Conservation (phyloP, 305 asterid species). For the Fraxinus sp. region DNA sequence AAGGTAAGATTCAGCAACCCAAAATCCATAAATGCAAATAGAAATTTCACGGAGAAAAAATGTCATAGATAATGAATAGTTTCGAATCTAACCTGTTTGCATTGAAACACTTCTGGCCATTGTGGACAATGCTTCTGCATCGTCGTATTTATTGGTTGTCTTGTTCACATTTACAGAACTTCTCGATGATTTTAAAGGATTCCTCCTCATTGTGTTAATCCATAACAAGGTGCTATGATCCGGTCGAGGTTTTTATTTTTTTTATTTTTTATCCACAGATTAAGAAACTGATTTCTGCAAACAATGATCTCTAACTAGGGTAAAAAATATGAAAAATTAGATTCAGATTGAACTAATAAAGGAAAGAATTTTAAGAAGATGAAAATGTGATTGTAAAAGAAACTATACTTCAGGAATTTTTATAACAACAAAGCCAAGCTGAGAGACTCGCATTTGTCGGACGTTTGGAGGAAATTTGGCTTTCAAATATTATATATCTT, state of each 20-base stretch:
- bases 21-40: neutral
- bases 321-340: neutral
- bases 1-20: neutral
- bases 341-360: slow-evolving; percentile 20
- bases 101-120: slow-evolving; percentile 64
- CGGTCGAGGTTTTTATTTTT: slow-evolving; percentile 3
- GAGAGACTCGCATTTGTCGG: slow-evolving; percentile 32
- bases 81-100: slow-evolving; percentile 50
- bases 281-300: neutral
- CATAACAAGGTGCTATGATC: slow-evolving; percentile 31
- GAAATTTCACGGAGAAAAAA: neutral
- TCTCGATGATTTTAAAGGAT: slow-evolving; percentile 37
- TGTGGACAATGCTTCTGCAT: slow-evolving; percentile 40
- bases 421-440: slow-evolving; percentile 16
- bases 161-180: slow-evolving; percentile 40
- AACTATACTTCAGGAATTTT: slow-evolving; percentile 30
- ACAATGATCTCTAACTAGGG: neutral
- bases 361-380: neutral
- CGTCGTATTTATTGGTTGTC: slow-evolving; percentile 31
- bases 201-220: slow-evolving; percentile 37
- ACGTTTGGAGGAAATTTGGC: neutral
- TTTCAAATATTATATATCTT: neutral
- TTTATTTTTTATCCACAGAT: neutral
- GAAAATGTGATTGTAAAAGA: slow-evolving; percentile 20
- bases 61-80: neutral